These are phyloP conservation scores for Fusarium sp. DNA, from an alignment of 2,329 filamentous ascomycete genomes.

Conservation along the genomic window DNA sequence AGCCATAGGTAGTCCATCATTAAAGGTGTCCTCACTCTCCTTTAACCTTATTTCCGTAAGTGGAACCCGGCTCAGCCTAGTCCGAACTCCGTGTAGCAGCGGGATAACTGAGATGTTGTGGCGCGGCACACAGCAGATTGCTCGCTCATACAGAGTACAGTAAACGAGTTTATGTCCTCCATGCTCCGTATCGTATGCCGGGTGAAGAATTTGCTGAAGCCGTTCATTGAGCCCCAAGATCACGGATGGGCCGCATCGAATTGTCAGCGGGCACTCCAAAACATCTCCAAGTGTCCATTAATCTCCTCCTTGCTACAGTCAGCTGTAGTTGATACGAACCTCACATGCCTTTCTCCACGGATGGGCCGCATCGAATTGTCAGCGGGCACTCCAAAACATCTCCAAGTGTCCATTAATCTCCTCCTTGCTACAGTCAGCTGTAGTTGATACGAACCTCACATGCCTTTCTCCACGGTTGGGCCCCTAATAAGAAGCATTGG, in stretches of 20 bases:
- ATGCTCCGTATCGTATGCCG: neutral
- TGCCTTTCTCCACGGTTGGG: conserved; percentile 20
- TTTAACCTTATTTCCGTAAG: conserved; percentile 17
- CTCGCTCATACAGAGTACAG: conserved; percentile 22
- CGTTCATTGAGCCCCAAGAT: neutral
- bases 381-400: conserved; percentile 6
- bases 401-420: neutral
- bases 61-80: conserved; percentile 17
- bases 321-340: conserved; percentile 16
- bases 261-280: conserved; percentile 4
- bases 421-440: too few species aligned
- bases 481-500: conserved; percentile 40
- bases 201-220: conserved; percentile 1
- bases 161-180: conserved; percentile 11
- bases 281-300: neutral
- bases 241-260: neutral
- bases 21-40: conserved; percentile 7
- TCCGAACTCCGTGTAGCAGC: conserved; percentile 23
- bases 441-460: conserved; percentile 2
- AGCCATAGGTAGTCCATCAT: conserved; percentile 25
- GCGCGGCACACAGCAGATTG: conserved; percentile 22
- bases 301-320: neutral
- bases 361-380: neutral
- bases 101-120: conserved; percentile 31
- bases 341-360: neutral